Conservation (phyloP, 2,329 filamentous ascomycete genomes). For the Sporothrix schenckii region DNA sequence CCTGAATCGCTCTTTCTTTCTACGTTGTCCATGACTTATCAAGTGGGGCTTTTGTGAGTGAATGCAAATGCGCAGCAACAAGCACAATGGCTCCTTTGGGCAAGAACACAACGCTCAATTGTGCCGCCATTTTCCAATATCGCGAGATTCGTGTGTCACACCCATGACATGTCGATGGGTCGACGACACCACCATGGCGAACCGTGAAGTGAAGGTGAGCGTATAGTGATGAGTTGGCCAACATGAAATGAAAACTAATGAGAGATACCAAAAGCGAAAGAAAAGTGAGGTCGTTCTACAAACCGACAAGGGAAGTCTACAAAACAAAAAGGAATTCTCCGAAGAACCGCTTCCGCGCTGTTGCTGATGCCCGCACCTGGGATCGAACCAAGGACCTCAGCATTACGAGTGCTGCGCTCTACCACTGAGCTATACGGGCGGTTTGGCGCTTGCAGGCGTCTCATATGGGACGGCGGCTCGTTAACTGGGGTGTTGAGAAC, state of each 20-base stretch:
- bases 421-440: conserved; percentile 30
- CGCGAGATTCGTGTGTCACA: not conserved
- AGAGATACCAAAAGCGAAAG: not conserved
- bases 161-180: not conserved
- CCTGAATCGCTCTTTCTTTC: conserved; percentile 1
- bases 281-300: not conserved
- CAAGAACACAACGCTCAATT: not conserved
- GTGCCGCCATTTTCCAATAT: not conserved
- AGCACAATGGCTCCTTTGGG: not conserved
- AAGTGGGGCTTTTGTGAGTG: not conserved
- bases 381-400: conserved; percentile 30
- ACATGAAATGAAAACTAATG: not conserved
- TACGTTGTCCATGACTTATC: not conserved
- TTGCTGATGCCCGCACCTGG: conserved; percentile 23
- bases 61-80: not conserved
- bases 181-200: not conserved
- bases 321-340: not conserved
- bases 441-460: conserved; percentile 1
- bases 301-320: too few relatives aligned
- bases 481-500: conserved; percentile 17
- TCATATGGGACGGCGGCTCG: conserved; percentile 10
- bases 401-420: conserved; percentile 31
- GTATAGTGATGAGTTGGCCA: not conserved
- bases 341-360: not conserved
- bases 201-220: not conserved